A percentile compares a stretch with the other conserved stretches of the same genome.
Evolutionary conservation across 768 basidiomycete species (phyloP).

Genomic region (Albatrellus ellisii): DNA sequence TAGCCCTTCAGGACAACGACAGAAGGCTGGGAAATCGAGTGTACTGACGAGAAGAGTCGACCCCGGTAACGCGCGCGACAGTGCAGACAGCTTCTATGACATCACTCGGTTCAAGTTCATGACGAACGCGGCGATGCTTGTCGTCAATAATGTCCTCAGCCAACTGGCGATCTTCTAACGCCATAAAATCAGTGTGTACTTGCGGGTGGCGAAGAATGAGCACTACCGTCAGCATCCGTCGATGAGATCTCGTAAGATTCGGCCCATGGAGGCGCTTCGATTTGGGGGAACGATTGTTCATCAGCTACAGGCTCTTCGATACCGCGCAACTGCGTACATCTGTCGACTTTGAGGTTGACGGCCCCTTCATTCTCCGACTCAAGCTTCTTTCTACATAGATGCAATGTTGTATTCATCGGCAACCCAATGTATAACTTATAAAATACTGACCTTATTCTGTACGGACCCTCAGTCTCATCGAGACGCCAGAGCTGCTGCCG

Average conservation of each 20-base stretch:
- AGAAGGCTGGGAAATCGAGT: neutral
- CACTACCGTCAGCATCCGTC: constrained; percentile 45
- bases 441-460: constrained; percentile 57
- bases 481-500: constrained; percentile 51
- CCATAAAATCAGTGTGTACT: neutral
- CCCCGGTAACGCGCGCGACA: constrained; percentile 77
- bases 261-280: constrained; percentile 62
- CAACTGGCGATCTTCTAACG: constrained; percentile 34
- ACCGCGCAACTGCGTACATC: constrained; percentile 30
- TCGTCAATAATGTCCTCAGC: constrained; percentile 77
- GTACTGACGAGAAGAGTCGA: constrained; percentile 82
- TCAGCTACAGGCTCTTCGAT: constrained; percentile 41
- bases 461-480: constrained; percentile 88
- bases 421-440: neutral
- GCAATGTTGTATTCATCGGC: neutral
- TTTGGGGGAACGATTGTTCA: constrained; percentile 32
- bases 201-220: neutral
- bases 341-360: constrained; percentile 34
- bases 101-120: constrained; percentile 81
- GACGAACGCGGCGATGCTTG: constrained; percentile 76
- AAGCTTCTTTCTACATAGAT: constrained; percentile 55
- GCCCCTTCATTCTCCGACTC: constrained; percentile 42
- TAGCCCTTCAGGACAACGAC: neutral
- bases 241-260: constrained; percentile 58
- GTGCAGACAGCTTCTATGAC: constrained; percentile 80